Base-by-base conservation (phyloP, 2,329 filamentous ascomycete genomes). In the Aspergillus novofumigatus region DNA sequence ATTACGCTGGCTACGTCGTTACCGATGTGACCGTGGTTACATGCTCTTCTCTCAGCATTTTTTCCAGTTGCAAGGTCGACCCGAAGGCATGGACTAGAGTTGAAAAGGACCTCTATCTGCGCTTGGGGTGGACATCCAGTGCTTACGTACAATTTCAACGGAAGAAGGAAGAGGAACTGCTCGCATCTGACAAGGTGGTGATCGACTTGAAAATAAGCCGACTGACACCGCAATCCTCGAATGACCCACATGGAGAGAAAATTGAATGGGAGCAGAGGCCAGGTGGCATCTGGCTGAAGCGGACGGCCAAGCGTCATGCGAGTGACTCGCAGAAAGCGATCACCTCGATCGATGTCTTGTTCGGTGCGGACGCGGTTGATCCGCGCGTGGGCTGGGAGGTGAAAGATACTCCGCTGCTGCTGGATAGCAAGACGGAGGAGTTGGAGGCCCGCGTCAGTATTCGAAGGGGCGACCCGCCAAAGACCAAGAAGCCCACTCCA, bases 331-430 rank as follows among this genome's bases (percentile, higher is more conserved):
- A 86, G 57, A 81, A 83, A 42, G 88, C 87, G 17, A 82, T 97
- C 51, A 96, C 91, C 0, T 88, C 87, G 3, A 80, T 96, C 5
- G 92, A 97, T 69, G 85, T 96, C 4, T 80, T 97, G 6, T 97
- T 95, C 68, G 92, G 92, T 21, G 86, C 92, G 21, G 92, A 97
- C 70, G 93, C 92, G 9, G 90, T 92, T 32, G 94, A 99, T 71
- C 92, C 91, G 4, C 86, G 94, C 56, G 84, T 87, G 1, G 90
- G 90, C 29, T 99, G 95, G 94, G 80, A 86, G 57, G 82, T 97
- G 47, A 86, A 86, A 52, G 88, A 90, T 57, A 89, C 85, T 7
- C 85, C 89, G 9, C 74, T 97, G 55, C 77, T 93, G 51, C 77
- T 97, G 58, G 85, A 90, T 62, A 81, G 82, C 4, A 78, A 82